Base-by-base conservation (phyloP, 371 early-diverging fungal species). In the Mortierella sp. region DNA sequence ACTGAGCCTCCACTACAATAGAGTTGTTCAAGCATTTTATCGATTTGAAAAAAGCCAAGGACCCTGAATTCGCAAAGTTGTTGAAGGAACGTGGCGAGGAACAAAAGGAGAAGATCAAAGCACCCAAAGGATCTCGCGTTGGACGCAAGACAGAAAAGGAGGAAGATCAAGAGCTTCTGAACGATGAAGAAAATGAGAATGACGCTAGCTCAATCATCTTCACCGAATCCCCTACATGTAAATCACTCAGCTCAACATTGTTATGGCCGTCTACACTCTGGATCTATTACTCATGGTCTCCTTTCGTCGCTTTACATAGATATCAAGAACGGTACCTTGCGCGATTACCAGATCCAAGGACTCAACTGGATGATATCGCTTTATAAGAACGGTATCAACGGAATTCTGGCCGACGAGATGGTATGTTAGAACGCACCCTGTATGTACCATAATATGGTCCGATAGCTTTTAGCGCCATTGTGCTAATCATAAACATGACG, bases 361-460 rank as follows among this genome's bases (percentile, higher is more conserved):
- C 88, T 99, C 29, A 99, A 99, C 85, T 99, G 99, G 99, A 93
- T 99, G 89, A 92, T 99, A 26, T 97, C 95, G 1, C 87, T 99
- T 66, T 98, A 93, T 78, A 94, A 98, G 68, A 96, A 98, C 76
- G 96, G 97, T n/a, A 96, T 99, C 79, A 99, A 99, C 80, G 98
- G 99, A 32, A 99, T 99, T 71, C 86, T 99, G 28, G 99, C 99
- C 35, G 99, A 99, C 87, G 99, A 99, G 86, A 99, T 99, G 99
- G 95, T 94, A 86, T 47, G 59, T n/a, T 7, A 17, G 47, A 47
- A 13, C 22, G 15, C 10, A 13, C 53, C 12, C 32, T 40, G n/a
- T n/a, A 15, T 29, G 34, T 34, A 23, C 56, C 13, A 54, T 55
- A 43, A 12, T 37, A 31, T 13, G 51, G 15, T 40, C 23, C 6